Conservation (phyloP, 768 basidiomycete species). For the button mushroom (Agaricus bisporus) region DNA sequence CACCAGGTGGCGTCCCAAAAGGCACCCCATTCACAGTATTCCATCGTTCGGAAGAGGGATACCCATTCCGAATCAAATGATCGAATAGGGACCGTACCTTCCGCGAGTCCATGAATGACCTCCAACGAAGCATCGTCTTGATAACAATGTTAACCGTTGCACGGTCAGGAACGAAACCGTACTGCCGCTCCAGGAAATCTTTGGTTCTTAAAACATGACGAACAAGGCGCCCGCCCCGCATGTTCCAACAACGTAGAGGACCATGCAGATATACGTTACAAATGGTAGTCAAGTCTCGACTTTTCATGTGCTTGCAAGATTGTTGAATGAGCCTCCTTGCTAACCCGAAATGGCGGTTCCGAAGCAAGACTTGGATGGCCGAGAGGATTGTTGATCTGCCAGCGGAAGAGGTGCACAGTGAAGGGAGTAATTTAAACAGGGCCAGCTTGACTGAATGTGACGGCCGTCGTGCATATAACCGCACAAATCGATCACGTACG, state of each 20-base stretch:
- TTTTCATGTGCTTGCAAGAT: slow-evolving; percentile 22
- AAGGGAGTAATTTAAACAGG: not conserved
- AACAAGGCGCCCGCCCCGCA: slow-evolving; percentile 40
- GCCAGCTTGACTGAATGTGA: not conserved
- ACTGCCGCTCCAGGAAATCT: slow-evolving; percentile 33
- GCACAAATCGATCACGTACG: not conserved
- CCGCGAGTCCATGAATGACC: slow-evolving; percentile 29
- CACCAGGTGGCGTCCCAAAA: slow-evolving; percentile 32
- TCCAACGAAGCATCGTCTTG: slow-evolving; percentile 53
- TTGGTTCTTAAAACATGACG: slow-evolving; percentile 35
- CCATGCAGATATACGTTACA: slow-evolving; percentile 57
- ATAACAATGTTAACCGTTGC: slow-evolving; percentile 67
- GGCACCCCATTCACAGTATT: slow-evolving; percentile 29
- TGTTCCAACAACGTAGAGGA: slow-evolving; percentile 22
- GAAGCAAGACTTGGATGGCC: slow-evolving; percentile 32
- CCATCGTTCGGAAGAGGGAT: slow-evolving; percentile 36
- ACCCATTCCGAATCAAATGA: slow-evolving; percentile 53
- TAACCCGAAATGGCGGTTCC: slow-evolving; percentile 33
- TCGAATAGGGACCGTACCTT: slow-evolving; percentile 59
- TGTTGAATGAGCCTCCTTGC: slow-evolving; percentile 37
- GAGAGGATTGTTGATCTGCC: slow-evolving; percentile 23
- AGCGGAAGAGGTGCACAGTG: slow-evolving; percentile 9
- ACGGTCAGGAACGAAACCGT: slow-evolving; percentile 56
- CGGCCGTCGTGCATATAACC: not conserved
- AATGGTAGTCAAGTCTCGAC: slow-evolving; percentile 31